Evolutionary conservation across 345 rosid genomes (phyloP).

Genomic region (Moringa oleifera): DNA sequence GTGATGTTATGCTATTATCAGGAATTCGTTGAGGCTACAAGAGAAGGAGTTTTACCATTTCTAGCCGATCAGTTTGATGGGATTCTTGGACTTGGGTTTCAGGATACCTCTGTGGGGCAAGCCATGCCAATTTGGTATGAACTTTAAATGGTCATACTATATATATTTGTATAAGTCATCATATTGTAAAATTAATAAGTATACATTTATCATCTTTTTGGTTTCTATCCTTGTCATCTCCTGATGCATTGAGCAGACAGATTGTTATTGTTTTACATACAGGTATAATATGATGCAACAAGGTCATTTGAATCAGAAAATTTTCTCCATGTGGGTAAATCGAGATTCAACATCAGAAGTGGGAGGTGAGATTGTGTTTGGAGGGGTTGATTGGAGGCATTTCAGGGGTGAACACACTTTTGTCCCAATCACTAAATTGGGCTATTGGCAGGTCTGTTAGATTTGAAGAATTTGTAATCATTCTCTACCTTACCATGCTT

Average conservation of each 20-base stretch:
- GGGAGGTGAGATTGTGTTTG: conserved; percentile 50
- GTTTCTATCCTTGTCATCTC: too few relatives aligned
- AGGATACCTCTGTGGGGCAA: conserved; percentile 30
- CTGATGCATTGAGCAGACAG: too few relatives aligned
- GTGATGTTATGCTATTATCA: conserved; percentile 15
- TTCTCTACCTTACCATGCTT: background rate
- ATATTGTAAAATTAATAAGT: too few relatives aligned
- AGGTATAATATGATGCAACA: conserved; percentile 55
- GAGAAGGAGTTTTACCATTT: conserved; percentile 39
- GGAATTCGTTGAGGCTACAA: conserved; percentile 55
- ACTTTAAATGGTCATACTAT: background rate
- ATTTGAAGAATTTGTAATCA: background rate
- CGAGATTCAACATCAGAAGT: conserved; percentile 25
- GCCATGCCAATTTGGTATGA: conserved; percentile 50
- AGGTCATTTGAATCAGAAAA: conserved; percentile 35
- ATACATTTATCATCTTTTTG: too few relatives aligned
- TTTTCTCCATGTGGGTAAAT: conserved; percentile 57
- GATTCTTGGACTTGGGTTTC: conserved; percentile 46
- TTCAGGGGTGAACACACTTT: conserved; percentile 49
- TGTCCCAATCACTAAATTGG: conserved; percentile 32
- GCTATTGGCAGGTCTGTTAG: conserved; percentile 51
- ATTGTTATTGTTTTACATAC: too few relatives aligned
- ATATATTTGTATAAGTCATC: too few relatives aligned
- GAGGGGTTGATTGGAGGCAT: conserved; percentile 52
- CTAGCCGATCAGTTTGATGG: conserved; percentile 43